phyloP scores from a whole-genome alignment of 1,284 basidiomycete species.

The Chalciporus sp. region DNA sequence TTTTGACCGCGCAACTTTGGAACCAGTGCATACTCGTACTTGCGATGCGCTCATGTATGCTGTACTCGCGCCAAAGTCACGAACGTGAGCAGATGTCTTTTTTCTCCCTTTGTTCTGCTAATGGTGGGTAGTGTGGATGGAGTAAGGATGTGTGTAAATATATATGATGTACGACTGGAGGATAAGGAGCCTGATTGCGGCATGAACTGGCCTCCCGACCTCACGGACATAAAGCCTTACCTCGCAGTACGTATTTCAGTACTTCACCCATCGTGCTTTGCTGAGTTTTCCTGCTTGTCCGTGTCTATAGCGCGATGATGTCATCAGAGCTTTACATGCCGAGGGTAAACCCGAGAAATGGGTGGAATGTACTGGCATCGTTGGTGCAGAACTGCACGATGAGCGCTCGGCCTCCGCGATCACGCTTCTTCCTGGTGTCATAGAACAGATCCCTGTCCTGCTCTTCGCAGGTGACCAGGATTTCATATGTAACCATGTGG shows the following conservation, averaged over 20 bases:
- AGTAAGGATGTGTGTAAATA: constrained; percentile 82
- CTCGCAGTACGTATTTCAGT: constrained; percentile 65
- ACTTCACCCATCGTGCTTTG: not conserved
- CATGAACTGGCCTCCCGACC: constrained; percentile 98
- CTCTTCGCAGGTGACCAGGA: constrained; percentile 97
- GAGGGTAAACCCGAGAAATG: constrained; percentile 77
- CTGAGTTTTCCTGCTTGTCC: not conserved
- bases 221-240: constrained; percentile 77
- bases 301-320: constrained; percentile 67
- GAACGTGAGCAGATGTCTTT: constrained; percentile 53
- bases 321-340: constrained; percentile 85
- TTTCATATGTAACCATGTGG: constrained; percentile 94
- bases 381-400: constrained; percentile 67
- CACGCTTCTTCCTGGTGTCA: constrained; percentile 75
- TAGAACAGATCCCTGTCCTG: constrained; percentile 82
- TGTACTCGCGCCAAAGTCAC: constrained; percentile 64
- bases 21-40: constrained; percentile 63
- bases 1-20: constrained; percentile 49
- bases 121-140: constrained; percentile 62
- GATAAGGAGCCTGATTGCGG: constrained; percentile 91
- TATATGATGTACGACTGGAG: constrained; percentile 91
- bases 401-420: constrained; percentile 70
- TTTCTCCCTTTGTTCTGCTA: not conserved
- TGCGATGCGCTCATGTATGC: constrained; percentile 72
- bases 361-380: constrained; percentile 82